Percentiles rank a stretch among this genome's conserved stretches.
Evolutionary conservation across 2,329 filamentous ascomycete species (phyloP).

Genomic region (Whalleya microplaca): DNA sequence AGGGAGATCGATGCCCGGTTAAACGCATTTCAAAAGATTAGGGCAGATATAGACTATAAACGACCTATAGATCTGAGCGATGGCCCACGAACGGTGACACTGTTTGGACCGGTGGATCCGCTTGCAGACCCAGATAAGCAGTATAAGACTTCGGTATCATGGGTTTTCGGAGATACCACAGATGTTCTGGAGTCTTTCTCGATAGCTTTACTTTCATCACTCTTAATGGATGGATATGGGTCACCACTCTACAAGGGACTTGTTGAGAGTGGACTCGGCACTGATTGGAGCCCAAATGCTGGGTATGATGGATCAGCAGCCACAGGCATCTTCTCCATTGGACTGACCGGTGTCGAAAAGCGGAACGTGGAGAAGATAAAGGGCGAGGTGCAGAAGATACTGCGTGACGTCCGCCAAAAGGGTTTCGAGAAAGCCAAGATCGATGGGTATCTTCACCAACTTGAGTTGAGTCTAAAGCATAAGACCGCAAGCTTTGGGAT

Average conservation of each 20-base stretch:
- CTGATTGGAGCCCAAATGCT: constrained; percentile 93
- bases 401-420: constrained; percentile 69
- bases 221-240: constrained; percentile 92
- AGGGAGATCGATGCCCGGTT: constrained; percentile 77
- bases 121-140: constrained; percentile 85
- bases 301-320: constrained; percentile 83
- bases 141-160: constrained; percentile 91
- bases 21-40: constrained; percentile 70
- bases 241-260: constrained; percentile 89
- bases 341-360: constrained; percentile 85
- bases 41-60: constrained; percentile 74
- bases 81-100: constrained; percentile 70
- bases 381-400: constrained; percentile 71
- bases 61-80: constrained; percentile 70
- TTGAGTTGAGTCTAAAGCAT: constrained; percentile 92
- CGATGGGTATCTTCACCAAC: constrained; percentile 88
- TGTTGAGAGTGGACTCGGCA: constrained; percentile 86
- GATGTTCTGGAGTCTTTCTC: constrained; percentile 90
- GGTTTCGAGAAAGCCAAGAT: constrained; percentile 92
- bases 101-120: constrained; percentile 83
- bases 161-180: constrained; percentile 82
- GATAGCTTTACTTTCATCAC: constrained; percentile 76
- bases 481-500: constrained; percentile 97
- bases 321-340: constrained; percentile 84
- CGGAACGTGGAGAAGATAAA: constrained; percentile 79